Percentiles rank a stretch among this genome's conserved stretches.
phyloP scores from a whole-genome alignment of 495 filamentous ascomycete species.

The Usnea hakonensis region DNA sequence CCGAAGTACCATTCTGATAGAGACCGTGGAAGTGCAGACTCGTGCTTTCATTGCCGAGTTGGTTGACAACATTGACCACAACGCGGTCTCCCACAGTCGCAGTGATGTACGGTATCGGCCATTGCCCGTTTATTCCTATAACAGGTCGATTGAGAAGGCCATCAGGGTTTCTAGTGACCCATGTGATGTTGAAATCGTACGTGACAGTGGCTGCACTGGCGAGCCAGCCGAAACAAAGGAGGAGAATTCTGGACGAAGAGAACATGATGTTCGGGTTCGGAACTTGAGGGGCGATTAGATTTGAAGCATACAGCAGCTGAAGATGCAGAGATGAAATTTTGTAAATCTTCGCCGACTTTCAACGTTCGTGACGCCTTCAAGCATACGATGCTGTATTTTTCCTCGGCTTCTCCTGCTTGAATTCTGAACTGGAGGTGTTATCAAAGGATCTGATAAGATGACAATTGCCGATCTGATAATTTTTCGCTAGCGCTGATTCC shows the following conservation, averaged over 20 bases:
- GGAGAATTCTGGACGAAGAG: neutral
- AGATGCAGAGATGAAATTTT: neutral
- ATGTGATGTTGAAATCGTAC: constrained; percentile 71
- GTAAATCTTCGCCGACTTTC: neutral
- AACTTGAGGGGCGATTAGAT: neutral
- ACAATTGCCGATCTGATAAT: constrained; percentile 19
- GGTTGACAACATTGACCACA: constrained; percentile 66
- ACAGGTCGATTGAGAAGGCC: constrained; percentile 54
- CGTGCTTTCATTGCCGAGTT: constrained; percentile 64
- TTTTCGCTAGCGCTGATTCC: constrained; percentile 5
- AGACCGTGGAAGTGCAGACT: constrained; percentile 71
- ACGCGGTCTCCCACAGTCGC: constrained; percentile 64
- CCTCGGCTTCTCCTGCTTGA: neutral
- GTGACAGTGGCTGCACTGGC: constrained; percentile 48
- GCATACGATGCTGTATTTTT: neutral
- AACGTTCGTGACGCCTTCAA: neutral
- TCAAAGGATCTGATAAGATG: constrained; percentile 24
- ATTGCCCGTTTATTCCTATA: constrained; percentile 79
- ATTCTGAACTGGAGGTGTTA: neutral
- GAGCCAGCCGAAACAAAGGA: constrained; percentile 15
- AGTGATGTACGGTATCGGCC: constrained; percentile 64
- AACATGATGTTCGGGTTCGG: constrained; percentile 4
- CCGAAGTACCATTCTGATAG: constrained; percentile 52
- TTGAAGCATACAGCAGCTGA: neutral
- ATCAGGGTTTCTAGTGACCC: constrained; percentile 79